These are phyloP conservation scores for Pseudovirgaria hyperparasitica DNA, from an alignment of 2,329 filamentous ascomycete genomes.

Conservation along the genomic window DNA sequence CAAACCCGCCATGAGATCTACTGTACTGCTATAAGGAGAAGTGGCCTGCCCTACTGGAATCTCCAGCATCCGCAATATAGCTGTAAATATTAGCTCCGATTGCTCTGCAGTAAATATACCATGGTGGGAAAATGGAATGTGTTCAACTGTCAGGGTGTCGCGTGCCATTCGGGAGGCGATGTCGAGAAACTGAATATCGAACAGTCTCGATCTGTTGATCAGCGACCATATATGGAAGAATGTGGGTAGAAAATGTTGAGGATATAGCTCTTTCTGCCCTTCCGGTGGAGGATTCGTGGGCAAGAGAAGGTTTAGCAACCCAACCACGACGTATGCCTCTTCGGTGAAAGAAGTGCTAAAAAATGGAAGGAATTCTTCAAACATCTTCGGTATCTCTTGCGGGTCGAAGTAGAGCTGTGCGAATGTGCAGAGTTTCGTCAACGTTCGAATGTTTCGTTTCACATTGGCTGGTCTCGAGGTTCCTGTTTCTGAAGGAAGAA, in stretches of 20 bases:
- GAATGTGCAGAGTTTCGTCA: conserved; percentile 83
- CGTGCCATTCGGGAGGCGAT: conserved; percentile 76
- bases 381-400: conserved; percentile 62
- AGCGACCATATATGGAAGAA: conserved; percentile 96
- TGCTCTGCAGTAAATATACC: conserved; percentile 90
- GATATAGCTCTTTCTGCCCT: conserved; percentile 62
- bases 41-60: conserved; percentile 95
- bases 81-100: conserved; percentile 84
- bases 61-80: conserved; percentile 76
- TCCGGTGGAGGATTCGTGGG: conserved; percentile 70
- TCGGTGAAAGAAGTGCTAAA: conserved; percentile 91
- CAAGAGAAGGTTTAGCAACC: conserved; percentile 72
- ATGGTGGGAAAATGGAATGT: conserved; percentile 71
- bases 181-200: conserved; percentile 81
- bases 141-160: conserved; percentile 62
- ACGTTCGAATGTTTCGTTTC: conserved; percentile 55
- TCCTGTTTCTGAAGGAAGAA: conserved; percentile 70
- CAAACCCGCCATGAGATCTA: conserved; percentile 73
- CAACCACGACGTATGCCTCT: conserved; percentile 85
- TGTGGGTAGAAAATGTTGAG: conserved; percentile 79
- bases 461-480: conserved; percentile 48
- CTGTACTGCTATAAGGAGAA: conserved; percentile 68
- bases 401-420: conserved; percentile 90
- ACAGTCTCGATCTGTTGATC: conserved; percentile 74
- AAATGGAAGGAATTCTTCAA: conserved; percentile 40